These are phyloP conservation scores for Echinosophora koreensis DNA, from an alignment of 306 rosid species.

Conservation along the genomic window DNA sequence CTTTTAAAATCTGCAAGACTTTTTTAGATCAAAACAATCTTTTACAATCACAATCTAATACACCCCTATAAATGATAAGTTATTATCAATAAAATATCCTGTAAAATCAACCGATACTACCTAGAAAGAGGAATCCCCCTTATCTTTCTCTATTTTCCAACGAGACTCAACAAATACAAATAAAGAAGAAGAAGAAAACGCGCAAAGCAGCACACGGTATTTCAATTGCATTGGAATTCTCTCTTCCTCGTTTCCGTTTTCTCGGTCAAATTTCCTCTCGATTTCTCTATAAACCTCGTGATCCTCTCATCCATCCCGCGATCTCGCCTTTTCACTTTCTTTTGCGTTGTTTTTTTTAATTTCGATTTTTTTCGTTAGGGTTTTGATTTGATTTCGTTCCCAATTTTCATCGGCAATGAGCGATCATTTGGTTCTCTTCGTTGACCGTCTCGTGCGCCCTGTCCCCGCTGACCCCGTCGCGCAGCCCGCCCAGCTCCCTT, in stretches of 20 bases:
- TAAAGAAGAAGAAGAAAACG: constrained; percentile 3
- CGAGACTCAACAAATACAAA: too few species aligned
- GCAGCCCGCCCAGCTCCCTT: constrained; percentile 53
- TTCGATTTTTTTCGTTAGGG: constrained; percentile 30
- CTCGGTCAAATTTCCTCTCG: constrained; percentile 54
- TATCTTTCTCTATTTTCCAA: too few species aligned
- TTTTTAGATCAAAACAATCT: too few species aligned
- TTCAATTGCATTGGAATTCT: constrained; percentile 14
- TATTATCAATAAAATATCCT: too few species aligned
- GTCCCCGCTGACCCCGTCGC: constrained; percentile 56
- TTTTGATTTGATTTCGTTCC: constrained; percentile 31
- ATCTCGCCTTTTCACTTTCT: constrained; percentile 23
- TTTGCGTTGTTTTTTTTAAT: neutral
- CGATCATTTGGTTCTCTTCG: constrained; percentile 83
- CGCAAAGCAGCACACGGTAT: constrained; percentile 1
- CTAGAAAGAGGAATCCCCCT: too few species aligned
- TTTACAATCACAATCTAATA: too few species aligned
- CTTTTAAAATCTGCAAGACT: too few species aligned
- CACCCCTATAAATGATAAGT: too few species aligned
- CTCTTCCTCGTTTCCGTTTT: constrained; percentile 1
- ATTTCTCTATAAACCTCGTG: constrained; percentile 41
- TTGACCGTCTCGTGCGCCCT: constrained; percentile 71
- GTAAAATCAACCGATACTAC: too few species aligned
- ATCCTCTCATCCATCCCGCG: constrained; percentile 49
- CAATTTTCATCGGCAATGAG: constrained; percentile 56